A percentile compares a stretch with the other conserved stretches of the same genome.
These are phyloP conservation scores for Epichloe gansuensis DNA, from an alignment of 2,329 filamentous ascomycete species.

Conservation along the genomic window DNA sequence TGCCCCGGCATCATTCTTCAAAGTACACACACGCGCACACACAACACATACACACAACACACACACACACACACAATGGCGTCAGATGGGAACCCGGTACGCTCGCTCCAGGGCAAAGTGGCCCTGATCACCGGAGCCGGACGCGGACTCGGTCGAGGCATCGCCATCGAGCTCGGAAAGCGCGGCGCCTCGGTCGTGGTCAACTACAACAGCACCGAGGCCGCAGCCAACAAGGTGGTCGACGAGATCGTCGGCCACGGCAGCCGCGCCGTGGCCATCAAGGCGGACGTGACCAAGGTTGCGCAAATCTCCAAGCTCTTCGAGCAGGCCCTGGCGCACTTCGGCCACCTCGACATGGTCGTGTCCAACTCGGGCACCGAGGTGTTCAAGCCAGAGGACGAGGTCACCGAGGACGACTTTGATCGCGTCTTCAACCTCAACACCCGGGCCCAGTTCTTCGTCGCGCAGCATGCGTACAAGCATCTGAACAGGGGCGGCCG, in stretches of 20 bases:
- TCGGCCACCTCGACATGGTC: slow-evolving; percentile 57
- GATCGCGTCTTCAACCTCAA: slow-evolving; percentile 61
- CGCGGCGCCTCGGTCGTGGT: slow-evolving; percentile 45
- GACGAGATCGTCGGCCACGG: slow-evolving; percentile 43
- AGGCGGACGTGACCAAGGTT: slow-evolving; percentile 56
- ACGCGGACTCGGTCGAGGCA: slow-evolving; percentile 47
- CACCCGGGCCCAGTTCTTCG: slow-evolving; percentile 59
- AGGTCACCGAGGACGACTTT: slow-evolving; percentile 58
- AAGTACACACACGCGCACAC: too few species aligned
- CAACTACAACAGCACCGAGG: slow-evolving; percentile 45
- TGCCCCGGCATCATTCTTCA: too few species aligned
- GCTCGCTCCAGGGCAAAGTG: slow-evolving; percentile 19
- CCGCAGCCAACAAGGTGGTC: slow-evolving; percentile 44
- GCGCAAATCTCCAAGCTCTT: slow-evolving; percentile 52
- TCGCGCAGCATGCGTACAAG: slow-evolving; percentile 58
- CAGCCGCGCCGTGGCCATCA: slow-evolving; percentile 49
- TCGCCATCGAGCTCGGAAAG: slow-evolving; percentile 44
- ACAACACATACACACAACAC: too few species aligned
- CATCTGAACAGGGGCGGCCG: slow-evolving; percentile 55
- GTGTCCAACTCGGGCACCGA: slow-evolving; percentile 60
- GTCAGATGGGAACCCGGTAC: too few species aligned
- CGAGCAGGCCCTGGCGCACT: slow-evolving; percentile 48
- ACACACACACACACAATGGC: too few species aligned
- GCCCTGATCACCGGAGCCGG: slow-evolving; percentile 28
- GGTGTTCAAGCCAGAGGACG: slow-evolving; percentile 55